Percentiles rank a stretch among this genome's conserved stretches.
Conservation (phyloP, 352 stramenopile genomes). For the Phytopythium vexans region DNA sequence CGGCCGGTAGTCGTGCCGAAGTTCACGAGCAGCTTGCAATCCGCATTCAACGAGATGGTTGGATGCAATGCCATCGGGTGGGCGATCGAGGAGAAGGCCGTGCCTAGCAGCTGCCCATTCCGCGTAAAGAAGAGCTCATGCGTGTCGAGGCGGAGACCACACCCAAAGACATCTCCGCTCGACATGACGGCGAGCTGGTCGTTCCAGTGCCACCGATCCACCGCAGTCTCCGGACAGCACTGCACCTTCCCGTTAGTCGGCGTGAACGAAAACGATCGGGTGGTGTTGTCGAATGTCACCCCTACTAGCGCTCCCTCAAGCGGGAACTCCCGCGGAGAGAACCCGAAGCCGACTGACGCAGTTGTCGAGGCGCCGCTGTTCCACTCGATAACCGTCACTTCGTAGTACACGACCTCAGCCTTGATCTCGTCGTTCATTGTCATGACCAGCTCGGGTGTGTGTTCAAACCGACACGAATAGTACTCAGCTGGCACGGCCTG, state of each 20-base stretch:
- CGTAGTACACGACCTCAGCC: constrained; percentile 79
- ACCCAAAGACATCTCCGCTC: constrained; percentile 72
- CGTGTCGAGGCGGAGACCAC: constrained; percentile 74
- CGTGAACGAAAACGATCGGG: constrained; percentile 65
- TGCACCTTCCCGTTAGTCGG: constrained; percentile 69
- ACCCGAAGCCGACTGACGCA: constrained; percentile 49
- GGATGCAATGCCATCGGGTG: constrained; percentile 48
- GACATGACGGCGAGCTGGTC: constrained; percentile 41
- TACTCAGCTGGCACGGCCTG: constrained; percentile 20
- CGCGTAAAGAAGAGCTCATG: constrained; percentile 87
- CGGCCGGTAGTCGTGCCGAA: constrained; percentile 37
- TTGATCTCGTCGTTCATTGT: constrained; percentile 68
- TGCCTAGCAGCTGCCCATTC: constrained; percentile 76
- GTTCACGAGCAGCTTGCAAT: constrained; percentile 79
- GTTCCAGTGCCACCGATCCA: constrained; percentile 74
- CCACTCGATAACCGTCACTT: constrained; percentile 75
- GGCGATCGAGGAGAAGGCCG: constrained; percentile 72
- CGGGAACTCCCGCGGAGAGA: constrained; percentile 63
- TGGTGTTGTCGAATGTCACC: constrained; percentile 13
- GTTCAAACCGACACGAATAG: constrained; percentile 81
- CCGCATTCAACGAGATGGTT: constrained; percentile 70
- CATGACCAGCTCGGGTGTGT: constrained; percentile 70
- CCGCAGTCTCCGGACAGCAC: constrained; percentile 34
- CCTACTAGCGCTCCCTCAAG: constrained; percentile 68
- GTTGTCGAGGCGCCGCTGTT: constrained; percentile 2